Evolutionary conservation across 148 eudicot genomes (phyloP).

Genomic region (Oxyria digyna): DNA sequence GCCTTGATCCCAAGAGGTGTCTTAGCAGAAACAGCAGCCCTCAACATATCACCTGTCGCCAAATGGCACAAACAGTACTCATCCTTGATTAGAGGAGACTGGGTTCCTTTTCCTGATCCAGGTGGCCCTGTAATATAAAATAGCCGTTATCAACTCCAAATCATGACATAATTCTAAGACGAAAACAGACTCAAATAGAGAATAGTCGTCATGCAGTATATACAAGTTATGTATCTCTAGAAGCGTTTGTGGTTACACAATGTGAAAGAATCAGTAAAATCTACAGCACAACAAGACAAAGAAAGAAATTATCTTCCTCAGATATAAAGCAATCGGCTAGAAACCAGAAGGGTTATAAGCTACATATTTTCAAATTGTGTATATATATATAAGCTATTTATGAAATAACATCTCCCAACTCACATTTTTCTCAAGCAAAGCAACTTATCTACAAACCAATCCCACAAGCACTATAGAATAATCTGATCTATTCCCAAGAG

Average conservation of each 20-base stretch:
- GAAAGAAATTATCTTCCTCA: neutral
- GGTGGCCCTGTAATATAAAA: conserved; percentile 63
- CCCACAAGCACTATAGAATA: neutral
- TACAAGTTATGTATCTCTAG: neutral
- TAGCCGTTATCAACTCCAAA: neutral
- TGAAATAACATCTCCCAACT: neutral
- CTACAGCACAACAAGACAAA: neutral
- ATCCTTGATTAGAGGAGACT: conserved; percentile 84
- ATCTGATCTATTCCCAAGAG: neutral
- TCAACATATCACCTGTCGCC: conserved; percentile 97
- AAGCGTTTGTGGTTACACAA: neutral
- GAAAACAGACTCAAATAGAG: neutral
- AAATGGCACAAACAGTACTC: conserved; percentile 94
- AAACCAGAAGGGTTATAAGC: neutral
- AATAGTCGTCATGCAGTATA: neutral
- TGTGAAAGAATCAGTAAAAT: neutral
- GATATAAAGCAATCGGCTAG: neutral
- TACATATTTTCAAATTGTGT: neutral
- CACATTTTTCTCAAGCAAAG: neutral
- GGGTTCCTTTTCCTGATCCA: conserved; percentile 99
- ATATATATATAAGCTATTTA: neutral
- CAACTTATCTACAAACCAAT: neutral
- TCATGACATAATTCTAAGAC: neutral
- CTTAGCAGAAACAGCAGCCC: conserved; percentile 95
- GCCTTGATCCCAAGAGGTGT: conserved; percentile 88